Evolutionary conservation across 768 basidiomycete genomes (phyloP), one percentile per base, ranked within the genome.

Genomic region (Artomyces pyxidatus): DNA sequence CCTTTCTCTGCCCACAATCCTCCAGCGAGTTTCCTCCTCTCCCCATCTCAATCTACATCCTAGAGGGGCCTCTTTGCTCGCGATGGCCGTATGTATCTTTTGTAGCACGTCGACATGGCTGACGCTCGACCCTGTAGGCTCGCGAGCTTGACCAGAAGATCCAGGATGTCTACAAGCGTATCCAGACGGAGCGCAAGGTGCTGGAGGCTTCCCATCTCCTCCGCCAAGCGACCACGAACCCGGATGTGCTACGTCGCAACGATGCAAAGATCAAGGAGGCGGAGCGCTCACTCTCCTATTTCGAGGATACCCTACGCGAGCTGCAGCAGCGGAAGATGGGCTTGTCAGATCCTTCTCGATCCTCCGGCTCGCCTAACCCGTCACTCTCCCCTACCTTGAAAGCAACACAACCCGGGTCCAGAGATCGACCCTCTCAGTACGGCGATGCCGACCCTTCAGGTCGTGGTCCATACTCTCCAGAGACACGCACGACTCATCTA

Each of bases 141-240:
- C 59, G 63, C 61, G 85, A 88, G 69, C 73, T 91, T 69, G 89
- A 92, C 80, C 83, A 83, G 78, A 94, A 93, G 80, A 91, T 94
- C 65, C 82, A 84, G 65, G 88, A 91, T 67, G 82, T 93, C 60
- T 80, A 84, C 71, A 85, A 80, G 68, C 86, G 87, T 66, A 93
- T 95, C 65, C 80, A 85, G 71, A 92, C 86, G 29, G 90, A 95
- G 71, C 86, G 85, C 68, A 93, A 90, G 77, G 83, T 94, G 64
- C 75, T 95, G 56, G 88, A 93, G 67, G 91, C 84, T 16, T 81
- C 83, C 25, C 79, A 85, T 62, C 75, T 78, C 57, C 73, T 94
- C 49, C 78, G 85, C 40, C 78, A 81, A 64, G 91, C 91, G 2
- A 93, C 91, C 27, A 77, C 71, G 38, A 95, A 95, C 61, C 85